These are phyloP conservation scores for Populus deltoides DNA, from an alignment of 345 rosid genomes.

Conservation along the genomic window DNA sequence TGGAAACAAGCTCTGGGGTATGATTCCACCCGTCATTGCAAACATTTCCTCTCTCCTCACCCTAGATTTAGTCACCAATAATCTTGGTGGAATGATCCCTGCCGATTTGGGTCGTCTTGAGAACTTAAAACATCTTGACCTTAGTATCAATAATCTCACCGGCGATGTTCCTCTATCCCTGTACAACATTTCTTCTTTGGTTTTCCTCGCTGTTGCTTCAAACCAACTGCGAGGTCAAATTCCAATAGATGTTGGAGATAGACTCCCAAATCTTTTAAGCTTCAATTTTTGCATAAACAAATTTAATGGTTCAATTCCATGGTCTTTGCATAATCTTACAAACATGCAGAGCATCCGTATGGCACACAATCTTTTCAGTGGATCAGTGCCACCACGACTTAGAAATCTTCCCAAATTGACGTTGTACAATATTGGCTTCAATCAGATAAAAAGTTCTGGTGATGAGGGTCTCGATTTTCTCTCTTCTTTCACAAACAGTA, in stretches of 20 bases:
- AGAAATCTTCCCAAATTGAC: conserved; percentile 35
- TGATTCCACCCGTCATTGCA: background rate
- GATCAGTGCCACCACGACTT: conserved; percentile 33
- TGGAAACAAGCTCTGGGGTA: background rate
- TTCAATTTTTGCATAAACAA: conserved; percentile 40
- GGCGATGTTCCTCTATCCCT: background rate
- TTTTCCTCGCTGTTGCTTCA: background rate
- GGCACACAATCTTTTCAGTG: conserved; percentile 29
- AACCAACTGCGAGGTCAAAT: background rate
- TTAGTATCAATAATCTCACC: background rate
- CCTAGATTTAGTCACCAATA: background rate
- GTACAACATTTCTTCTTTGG: background rate
- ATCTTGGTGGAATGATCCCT: background rate
- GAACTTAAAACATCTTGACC: background rate
- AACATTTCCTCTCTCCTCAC: background rate
- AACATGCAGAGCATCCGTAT: conserved; percentile 12
- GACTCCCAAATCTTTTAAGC: conserved; percentile 37
- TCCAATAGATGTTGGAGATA: conserved; percentile 38
- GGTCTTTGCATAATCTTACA: conserved; percentile 41
- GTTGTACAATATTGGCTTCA: conserved; percentile 34
- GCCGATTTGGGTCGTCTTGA: background rate
- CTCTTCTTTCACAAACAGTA: too few relatives aligned
- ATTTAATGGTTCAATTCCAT: conserved; percentile 38
- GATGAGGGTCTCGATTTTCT: too few relatives aligned
- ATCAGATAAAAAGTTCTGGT: background rate